Evolutionary conservation across 805 yeast species (phyloP).

Genomic region (Sugiyamaella chiloensis): DNA sequence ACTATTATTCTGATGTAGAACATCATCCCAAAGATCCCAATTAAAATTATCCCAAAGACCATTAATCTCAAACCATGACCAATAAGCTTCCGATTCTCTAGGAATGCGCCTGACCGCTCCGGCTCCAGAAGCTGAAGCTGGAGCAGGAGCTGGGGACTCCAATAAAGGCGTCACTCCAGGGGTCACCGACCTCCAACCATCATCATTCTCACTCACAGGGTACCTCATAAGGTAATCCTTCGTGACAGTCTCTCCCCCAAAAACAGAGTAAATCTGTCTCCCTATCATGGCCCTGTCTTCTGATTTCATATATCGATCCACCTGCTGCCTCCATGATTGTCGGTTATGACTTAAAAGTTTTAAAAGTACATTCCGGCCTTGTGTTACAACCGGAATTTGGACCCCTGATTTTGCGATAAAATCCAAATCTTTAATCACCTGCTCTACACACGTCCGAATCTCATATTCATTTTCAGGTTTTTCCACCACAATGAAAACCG

Average conservation of each 20-base stretch:
- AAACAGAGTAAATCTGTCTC: conserved; percentile 1
- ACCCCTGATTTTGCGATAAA: neutral
- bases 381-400: conserved; percentile 2
- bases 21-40: conserved; percentile 2
- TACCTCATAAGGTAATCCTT: neutral
- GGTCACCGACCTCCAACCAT: neutral
- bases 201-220: neutral
- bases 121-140: neutral
- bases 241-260: conserved; percentile 1
- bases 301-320: neutral
- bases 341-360: neutral
- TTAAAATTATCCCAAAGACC: conserved; percentile 1
- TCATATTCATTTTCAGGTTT: conserved; percentile 9
- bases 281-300: conserved; percentile 1
- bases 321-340: neutral
- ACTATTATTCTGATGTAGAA: neutral
- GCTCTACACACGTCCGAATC: conserved; percentile 1
- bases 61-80: conserved; percentile 1
- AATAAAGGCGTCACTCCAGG: neutral
- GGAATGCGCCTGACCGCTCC: neutral
- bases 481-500: conserved; percentile 10
- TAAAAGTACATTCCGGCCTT: neutral
- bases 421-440: conserved; percentile 10
- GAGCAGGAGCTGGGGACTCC: neutral
- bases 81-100: neutral